A percentile compares a stretch with the other conserved stretches of the same genome.
phyloP scores from a whole-genome alignment of 1,139 yeast genomes.

The Hansenula anomala region DNA sequence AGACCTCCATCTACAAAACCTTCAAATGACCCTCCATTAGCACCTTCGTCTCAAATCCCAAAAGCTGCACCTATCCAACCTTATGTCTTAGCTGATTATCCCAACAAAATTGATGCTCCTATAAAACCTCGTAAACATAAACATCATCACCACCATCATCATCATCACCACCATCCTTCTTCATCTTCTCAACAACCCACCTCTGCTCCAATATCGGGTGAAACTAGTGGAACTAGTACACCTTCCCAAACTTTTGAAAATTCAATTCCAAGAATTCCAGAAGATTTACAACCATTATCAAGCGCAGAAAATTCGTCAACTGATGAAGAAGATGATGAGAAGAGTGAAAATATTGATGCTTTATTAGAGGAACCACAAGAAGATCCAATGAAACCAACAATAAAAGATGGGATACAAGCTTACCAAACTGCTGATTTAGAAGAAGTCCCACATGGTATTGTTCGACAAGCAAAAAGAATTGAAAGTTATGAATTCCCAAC shows the following conservation, averaged over 20 bases:
- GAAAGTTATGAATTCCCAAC: slow-evolving; percentile 76
- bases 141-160: slow-evolving; percentile 9
- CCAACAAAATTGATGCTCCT: slow-evolving; percentile 70
- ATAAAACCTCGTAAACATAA: slow-evolving; percentile 41
- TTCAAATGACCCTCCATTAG: slow-evolving; percentile 55
- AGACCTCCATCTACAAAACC: slow-evolving; percentile 63
- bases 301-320: slow-evolving; percentile 32
- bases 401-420: slow-evolving; percentile 45
- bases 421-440: slow-evolving; percentile 88
- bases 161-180: background rate
- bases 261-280: slow-evolving; percentile 38
- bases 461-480: slow-evolving; percentile 72
- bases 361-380: no score
- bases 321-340: slow-evolving; percentile 19
- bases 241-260: slow-evolving; percentile 15
- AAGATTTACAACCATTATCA: slow-evolving; percentile 40
- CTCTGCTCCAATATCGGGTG: no score
- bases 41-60: slow-evolving; percentile 71
- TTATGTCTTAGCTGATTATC: slow-evolving; percentile 69
- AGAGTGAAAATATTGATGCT: no score
- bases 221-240: background rate
- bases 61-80: slow-evolving; percentile 71
- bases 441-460: slow-evolving; percentile 93
- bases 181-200: no score
- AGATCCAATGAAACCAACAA: no score